A percentile compares a stretch with the other conserved stretches of the same genome.
Evolutionary conservation across 2,329 filamentous ascomycete genomes (phyloP).

Genomic region (Apiospora kogelbergensis): DNA sequence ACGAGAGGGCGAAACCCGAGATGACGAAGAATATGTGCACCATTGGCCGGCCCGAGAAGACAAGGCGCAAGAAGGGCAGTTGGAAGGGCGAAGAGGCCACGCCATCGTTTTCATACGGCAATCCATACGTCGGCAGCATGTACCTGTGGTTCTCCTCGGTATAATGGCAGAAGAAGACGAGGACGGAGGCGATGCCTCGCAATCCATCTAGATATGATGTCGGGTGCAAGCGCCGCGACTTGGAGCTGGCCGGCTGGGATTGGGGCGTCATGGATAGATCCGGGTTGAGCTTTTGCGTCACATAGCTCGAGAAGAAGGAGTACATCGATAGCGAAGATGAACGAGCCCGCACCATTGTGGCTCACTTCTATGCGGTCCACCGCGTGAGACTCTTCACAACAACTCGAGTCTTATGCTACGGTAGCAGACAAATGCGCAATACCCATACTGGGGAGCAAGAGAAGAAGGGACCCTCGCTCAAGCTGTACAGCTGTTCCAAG

Average conservation of each 20-base stretch:
- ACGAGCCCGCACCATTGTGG: not conserved
- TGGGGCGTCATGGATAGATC: constrained; percentile 19
- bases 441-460: not conserved
- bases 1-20: constrained; percentile 47
- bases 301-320: constrained; percentile 33
- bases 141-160: constrained; percentile 40
- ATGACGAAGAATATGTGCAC: constrained; percentile 54
- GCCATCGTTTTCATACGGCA: constrained; percentile 35
- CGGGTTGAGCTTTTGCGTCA: constrained; percentile 31
- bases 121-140: constrained; percentile 35
- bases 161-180: constrained; percentile 50
- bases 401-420: not conserved
- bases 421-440: not conserved
- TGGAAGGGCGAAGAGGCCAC: constrained; percentile 37
- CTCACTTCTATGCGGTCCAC: not conserved
- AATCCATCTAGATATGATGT: constrained; percentile 51
- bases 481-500: not conserved
- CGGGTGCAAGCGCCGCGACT: constrained; percentile 29
- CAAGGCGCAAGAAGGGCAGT: constrained; percentile 54
- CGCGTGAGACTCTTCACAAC: not conserved
- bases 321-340: not conserved
- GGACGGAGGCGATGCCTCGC: constrained; percentile 47
- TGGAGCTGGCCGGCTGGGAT: constrained; percentile 14
- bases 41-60: constrained; percentile 56
- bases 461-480: not conserved